Evolutionary conservation across 192 early-diverging fungal genomes (phyloP), one percentile per base, ranked within the genome.

Genomic region (Jimgerdemannia flammicorona): DNA sequence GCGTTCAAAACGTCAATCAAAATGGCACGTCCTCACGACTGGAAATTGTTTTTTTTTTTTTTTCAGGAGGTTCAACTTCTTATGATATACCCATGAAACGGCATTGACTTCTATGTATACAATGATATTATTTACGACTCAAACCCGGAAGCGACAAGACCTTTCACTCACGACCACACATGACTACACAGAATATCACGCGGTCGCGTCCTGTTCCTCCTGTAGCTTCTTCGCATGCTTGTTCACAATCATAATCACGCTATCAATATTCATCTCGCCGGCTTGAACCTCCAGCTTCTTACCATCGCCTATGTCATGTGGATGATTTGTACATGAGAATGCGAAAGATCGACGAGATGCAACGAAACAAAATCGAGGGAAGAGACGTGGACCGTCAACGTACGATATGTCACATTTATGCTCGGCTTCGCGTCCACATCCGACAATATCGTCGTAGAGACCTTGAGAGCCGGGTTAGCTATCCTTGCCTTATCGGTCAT

Each of bases 191-290:
- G 29, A 29, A 29, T 29, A 29, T 80, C 82, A 88, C 75, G 77
- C 40, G 8, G 81, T 77, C 70, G 84, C 84, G 43, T 81, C 79
- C 66, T 88, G 84, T 14, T 79, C 79, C 77, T 88, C 86, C 71
- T 88, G 83, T 72, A 88, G 70, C 49, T 85, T 85, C 76, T 80
- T 85, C 54, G 86, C 84, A 67, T 88, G 86, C 71, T 85, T 88
- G 79, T 84, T 84, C 3, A 88, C 83, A 67, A 80, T 70, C 18
- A 78, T 79, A 20, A 88, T 66, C 43, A 88, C 72, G 67, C 77
- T 70, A 70, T 83, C 78, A 66, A 88, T 80, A 65, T 85, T 85
- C 77, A 86, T 77, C 17, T 85, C 79, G 40, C 77, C 84, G n/a
- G 84, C 43, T 18, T 81, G 70, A 39, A 88, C 67, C 18, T 78